A percentile compares a stretch with the other conserved stretches of the same genome.
Evolutionary conservation across 164 flowering plant genomes (phyloP).

Genomic region (Platanus orientalis): DNA sequence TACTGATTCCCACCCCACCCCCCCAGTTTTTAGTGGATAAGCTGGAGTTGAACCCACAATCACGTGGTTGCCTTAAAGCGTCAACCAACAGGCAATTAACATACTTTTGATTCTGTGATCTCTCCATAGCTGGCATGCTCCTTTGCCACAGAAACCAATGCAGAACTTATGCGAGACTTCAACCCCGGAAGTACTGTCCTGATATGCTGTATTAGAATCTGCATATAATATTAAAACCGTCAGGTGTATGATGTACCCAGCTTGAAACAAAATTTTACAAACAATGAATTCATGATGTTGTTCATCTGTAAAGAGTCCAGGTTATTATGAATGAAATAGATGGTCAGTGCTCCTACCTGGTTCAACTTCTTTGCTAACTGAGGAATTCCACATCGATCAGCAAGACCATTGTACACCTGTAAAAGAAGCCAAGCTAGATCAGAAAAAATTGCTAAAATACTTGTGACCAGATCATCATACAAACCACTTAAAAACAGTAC

Average conservation of each 20-base stretch:
- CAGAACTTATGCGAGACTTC: constrained; percentile 75
- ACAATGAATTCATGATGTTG: too few relatives aligned
- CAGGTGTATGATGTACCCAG: neutral
- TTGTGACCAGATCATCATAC: neutral
- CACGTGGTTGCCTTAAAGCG: too few relatives aligned
- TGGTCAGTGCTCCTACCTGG: constrained; percentile 46
- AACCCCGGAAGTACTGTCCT: constrained; percentile 74
- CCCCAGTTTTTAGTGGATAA: too few relatives aligned
- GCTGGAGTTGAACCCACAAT: neutral
- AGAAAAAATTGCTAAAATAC: neutral
- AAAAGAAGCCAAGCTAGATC: constrained; percentile 9
- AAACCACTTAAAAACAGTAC: constrained; percentile 4
- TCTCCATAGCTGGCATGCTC: constrained; percentile 97
- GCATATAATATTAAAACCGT: constrained; percentile 17
- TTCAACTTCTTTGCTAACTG: constrained; percentile 89
- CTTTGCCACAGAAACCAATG: constrained; percentile 79
- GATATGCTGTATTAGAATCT: constrained; percentile 92
- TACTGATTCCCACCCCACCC: too few relatives aligned
- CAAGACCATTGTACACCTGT: constrained; percentile 78
- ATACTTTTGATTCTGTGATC: constrained; percentile 86
- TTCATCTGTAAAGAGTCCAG: too few relatives aligned
- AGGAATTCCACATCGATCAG: constrained; percentile 84
- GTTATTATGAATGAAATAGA: neutral
- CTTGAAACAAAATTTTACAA: too few relatives aligned
- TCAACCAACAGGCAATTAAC: too few relatives aligned